A percentile compares a stretch with the other conserved stretches of the same genome.
These are phyloP conservation scores for Phytophthora podocarpi DNA, from an alignment of 352 stramenopile species.

Conservation along the genomic window DNA sequence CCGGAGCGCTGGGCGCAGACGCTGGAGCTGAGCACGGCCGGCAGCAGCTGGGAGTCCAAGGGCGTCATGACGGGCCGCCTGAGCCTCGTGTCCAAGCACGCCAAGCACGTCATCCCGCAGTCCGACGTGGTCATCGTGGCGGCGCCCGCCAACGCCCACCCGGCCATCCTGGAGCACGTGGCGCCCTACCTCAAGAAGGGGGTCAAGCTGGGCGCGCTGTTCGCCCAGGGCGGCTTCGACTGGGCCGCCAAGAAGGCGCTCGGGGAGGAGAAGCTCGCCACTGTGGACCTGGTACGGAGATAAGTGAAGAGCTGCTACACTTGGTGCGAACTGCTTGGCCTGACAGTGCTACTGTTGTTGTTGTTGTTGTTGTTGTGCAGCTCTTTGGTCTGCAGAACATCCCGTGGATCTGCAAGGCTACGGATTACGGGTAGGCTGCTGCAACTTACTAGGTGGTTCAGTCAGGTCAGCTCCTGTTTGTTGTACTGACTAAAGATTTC, in stretches of 20 bases:
- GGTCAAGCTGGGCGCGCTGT: slow-evolving; percentile 85
- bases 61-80: slow-evolving; percentile 78
- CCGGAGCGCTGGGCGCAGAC: slow-evolving; percentile 79
- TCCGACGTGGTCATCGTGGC: slow-evolving; percentile 91
- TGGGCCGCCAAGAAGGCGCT: slow-evolving; percentile 92
- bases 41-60: slow-evolving; percentile 87
- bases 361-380: slow-evolving; percentile 33
- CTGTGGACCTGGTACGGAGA: slow-evolving; percentile 58
- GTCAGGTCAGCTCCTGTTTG: background rate
- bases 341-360: no score
- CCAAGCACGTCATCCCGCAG: slow-evolving; percentile 85
- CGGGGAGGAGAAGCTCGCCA: slow-evolving; percentile 58
- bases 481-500: slow-evolving; percentile 5
- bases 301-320: background rate
- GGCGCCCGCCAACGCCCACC: slow-evolving; percentile 89
- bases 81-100: slow-evolving; percentile 78
- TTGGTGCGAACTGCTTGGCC: background rate
- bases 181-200: slow-evolving; percentile 88
- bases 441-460: background rate
- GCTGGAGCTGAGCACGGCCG: slow-evolving; percentile 81
- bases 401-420: slow-evolving; percentile 94
- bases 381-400: slow-evolving; percentile 95
- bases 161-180: slow-evolving; percentile 77
- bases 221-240: slow-evolving; percentile 93
- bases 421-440: slow-evolving; percentile 73